Conservation (phyloP, 2,329 filamentous ascomycete genomes). For the Colletotrichum sp. region DNA sequence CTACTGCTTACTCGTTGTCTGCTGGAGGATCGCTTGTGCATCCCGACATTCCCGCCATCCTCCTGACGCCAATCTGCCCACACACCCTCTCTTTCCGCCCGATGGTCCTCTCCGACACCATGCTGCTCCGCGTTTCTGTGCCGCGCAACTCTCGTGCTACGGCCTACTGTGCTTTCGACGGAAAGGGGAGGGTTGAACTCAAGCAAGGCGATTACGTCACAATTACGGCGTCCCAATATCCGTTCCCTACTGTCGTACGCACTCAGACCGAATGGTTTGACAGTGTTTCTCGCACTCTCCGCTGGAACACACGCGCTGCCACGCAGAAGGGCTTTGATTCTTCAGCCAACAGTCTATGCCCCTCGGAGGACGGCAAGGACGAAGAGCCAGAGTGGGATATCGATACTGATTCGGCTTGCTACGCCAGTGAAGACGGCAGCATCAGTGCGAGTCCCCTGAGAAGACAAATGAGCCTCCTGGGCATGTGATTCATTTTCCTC, state of each 20-base stretch:
- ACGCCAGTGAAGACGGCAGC: conserved; percentile 75
- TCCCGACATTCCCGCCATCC: conserved; percentile 94
- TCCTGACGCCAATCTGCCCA: conserved; percentile 96
- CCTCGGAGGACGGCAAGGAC: conserved; percentile 55
- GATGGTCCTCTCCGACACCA: conserved; percentile 96
- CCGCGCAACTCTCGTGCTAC: conserved; percentile 86
- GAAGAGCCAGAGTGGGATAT: conserved; percentile 84
- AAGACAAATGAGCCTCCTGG: conserved; percentile 75
- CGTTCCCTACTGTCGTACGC: conserved; percentile 93
- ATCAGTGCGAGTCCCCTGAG: conserved; percentile 69
- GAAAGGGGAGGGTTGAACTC: conserved; percentile 93
- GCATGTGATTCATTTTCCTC: conserved; percentile 47
- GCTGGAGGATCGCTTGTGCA: conserved; percentile 95
- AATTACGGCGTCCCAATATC: conserved; percentile 93
- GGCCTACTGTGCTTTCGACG: conserved; percentile 96
- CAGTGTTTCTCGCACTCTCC: conserved; percentile 86
- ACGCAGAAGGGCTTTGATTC: conserved; percentile 87
- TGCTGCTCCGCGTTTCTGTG: conserved; percentile 87
- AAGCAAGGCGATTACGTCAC: conserved; percentile 94
- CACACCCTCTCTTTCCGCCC: conserved; percentile 96
- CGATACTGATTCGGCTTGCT: conserved; percentile 80
- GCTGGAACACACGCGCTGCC: conserved; percentile 94
- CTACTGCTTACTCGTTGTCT: conserved; percentile 94
- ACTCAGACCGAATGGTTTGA: conserved; percentile 96
- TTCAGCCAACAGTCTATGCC: conserved; percentile 26